Evolutionary conservation across 306 rosid species (phyloP).

Genomic region (Alnus glutinosa): DNA sequence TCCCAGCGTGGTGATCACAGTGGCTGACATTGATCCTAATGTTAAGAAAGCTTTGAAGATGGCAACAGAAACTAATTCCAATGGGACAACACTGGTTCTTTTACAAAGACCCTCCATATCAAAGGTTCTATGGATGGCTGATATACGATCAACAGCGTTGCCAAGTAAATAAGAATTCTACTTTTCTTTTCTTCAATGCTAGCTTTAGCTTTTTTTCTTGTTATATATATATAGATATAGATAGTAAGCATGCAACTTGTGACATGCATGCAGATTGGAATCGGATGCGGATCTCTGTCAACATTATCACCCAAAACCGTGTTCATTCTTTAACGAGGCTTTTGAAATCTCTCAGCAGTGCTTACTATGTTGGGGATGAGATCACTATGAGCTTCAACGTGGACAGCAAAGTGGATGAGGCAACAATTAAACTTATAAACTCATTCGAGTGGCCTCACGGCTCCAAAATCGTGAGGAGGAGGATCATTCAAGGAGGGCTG

Average conservation of each 20-base stretch:
- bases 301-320: constrained; percentile 86
- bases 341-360: constrained; percentile 74
- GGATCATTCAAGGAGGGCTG: constrained; percentile 97
- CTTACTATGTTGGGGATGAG: constrained; percentile 90
- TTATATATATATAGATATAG: not conserved
- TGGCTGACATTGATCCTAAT: constrained; percentile 61
- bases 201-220: not conserved
- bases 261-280: constrained; percentile 70
- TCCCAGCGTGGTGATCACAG: constrained; percentile 79
- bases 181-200: not conserved
- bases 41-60: constrained; percentile 84
- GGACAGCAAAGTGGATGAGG: constrained; percentile 90
- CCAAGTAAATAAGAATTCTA: constrained; percentile 56
- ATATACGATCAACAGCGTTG: constrained; percentile 75
- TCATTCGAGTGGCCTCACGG: constrained; percentile 95
- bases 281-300: constrained; percentile 67
- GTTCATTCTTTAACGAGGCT: constrained; percentile 73
- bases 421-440: constrained; percentile 60
- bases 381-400: constrained; percentile 78
- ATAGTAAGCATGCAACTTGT: too few relatives aligned
- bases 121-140: constrained; percentile 96
- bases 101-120: constrained; percentile 67
- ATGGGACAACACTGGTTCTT: constrained; percentile 65
- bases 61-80: constrained; percentile 69
- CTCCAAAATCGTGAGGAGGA: constrained; percentile 74